Base-by-base conservation (phyloP, 140 eudicot species). In the Anethum foeniculum region DNA sequence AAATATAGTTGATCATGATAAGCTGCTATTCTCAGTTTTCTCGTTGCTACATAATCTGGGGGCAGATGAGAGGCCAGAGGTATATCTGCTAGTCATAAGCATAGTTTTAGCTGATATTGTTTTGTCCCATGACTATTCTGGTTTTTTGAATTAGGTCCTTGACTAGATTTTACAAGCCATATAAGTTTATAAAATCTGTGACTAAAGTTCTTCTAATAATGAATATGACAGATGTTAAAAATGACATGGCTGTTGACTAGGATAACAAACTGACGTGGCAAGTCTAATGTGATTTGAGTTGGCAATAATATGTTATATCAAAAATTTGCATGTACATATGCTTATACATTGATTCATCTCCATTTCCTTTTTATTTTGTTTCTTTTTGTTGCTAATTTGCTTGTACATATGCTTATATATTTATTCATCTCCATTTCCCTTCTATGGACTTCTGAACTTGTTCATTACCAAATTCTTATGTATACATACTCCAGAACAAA, bases 61-160 rank as follows among this genome's bases (percentile, higher is more conserved):
- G 77, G 93, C 97, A 83, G 99, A 94, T 86, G 99, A 90, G 76
- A 90, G 99, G 81, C 99, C 99, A 51, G 99, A 94, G 99, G 99
- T 94, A 87, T 48, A 43, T 48, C 27, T 8, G 7, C 49, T 89
- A 69, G 48, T 41, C 47, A 58, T 21, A 23, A 28, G 10, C 39
- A 34, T 18, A 18, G 68, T 71, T 77, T 68, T 68, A 68, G 74
- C 43, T 13, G 74, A 23, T 60, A 60, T 68, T 68, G 74, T 30
- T 67, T 67, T 68, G 19, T 68, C 43, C 4, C 12, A 9, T n/a
- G 36, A 34, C n/a, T 4, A 28, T 30, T 30, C 10, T 1, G 16
- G 11, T 30, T 28, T 30, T 27, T 30, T 32, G 43, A 39, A 2
- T 1, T 27, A 34, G 43, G 43, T 68, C n/a, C 43, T 13, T 69